Evolutionary conservation across 306 rosid genomes (phyloP).

Genomic region (Begonia peltatifolia): DNA sequence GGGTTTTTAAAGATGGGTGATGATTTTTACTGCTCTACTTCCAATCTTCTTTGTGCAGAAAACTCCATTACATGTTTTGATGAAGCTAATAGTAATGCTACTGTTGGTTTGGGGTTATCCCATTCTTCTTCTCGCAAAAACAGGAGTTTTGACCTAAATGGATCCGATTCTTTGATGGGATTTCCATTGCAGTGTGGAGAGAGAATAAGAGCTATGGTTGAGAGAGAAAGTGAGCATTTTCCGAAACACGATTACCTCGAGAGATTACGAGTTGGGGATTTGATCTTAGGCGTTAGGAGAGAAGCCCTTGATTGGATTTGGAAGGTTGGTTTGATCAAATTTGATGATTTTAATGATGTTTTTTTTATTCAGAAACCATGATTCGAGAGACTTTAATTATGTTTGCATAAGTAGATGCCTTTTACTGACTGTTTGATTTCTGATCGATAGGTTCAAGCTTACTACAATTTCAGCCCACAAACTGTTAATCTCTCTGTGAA

Average conservation of each 20-base stretch:
- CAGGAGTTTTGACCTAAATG: not conserved
- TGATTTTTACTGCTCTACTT: constrained; percentile 13
- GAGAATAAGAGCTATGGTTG: constrained; percentile 26
- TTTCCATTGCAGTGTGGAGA: constrained; percentile 33
- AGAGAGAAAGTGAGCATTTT: constrained; percentile 41
- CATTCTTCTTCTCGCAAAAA: constrained; percentile 19
- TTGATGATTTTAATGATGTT: not conserved
- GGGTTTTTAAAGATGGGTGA: constrained; percentile 32
- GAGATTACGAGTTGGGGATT: constrained; percentile 47
- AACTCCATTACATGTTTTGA: constrained; percentile 24
- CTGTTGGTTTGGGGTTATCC: constrained; percentile 24
- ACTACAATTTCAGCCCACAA: constrained; percentile 41
- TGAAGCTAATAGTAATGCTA: constrained; percentile 23
- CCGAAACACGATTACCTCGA: constrained; percentile 50
- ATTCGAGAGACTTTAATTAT: not conserved
- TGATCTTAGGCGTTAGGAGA: constrained; percentile 44
- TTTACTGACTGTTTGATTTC: constrained; percentile 6
- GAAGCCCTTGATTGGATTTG: constrained; percentile 71
- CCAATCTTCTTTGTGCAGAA: constrained; percentile 16
- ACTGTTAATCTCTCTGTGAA: constrained; percentile 45
- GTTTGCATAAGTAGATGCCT: not conserved
- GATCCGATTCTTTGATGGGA: constrained; percentile 23
- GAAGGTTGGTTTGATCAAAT: not conserved
- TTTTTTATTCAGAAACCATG: not conserved
- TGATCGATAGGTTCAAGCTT: constrained; percentile 50